A percentile compares a stretch with the other conserved stretches of the same genome.
Evolutionary conservation across 139 green algal genomes (phyloP).

Genomic region (Haematococcus lacustris): DNA sequence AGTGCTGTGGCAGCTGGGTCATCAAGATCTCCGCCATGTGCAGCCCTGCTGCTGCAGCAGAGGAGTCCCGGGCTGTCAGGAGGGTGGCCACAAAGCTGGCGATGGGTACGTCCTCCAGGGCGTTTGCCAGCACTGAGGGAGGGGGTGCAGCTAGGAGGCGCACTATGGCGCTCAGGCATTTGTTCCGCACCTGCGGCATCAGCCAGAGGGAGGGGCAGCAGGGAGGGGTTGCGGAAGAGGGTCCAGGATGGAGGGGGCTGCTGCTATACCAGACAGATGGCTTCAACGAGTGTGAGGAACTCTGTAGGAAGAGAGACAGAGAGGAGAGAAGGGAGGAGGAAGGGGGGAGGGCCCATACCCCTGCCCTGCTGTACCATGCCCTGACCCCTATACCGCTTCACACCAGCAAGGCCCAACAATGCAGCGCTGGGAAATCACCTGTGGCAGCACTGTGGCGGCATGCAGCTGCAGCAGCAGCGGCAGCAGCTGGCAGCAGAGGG

Average conservation of each 20-base stretch:
- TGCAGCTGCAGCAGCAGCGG: constrained; percentile 71
- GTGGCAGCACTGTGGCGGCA: constrained; percentile 42
- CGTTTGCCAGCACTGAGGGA: constrained; percentile 41
- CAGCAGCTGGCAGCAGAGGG: constrained; percentile 63
- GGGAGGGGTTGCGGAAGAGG: too few species aligned
- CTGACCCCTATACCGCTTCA: too few species aligned
- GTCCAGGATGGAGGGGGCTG: too few species aligned
- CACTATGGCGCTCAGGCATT: constrained; percentile 59
- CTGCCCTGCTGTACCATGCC: too few species aligned
- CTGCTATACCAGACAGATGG: too few species aligned
- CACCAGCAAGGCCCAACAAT: not conserved
- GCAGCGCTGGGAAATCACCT: constrained; percentile 28
- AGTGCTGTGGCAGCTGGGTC: constrained; percentile 74
- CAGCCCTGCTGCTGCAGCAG: constrained; percentile 19
- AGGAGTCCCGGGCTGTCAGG: constrained; percentile 59
- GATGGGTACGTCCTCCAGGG: constrained; percentile 63
- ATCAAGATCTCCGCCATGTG: constrained; percentile 83
- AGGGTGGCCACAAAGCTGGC: constrained; percentile 76
- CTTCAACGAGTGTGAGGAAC: too few species aligned
- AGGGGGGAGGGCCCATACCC: too few species aligned
- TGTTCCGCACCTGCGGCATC: constrained; percentile 48
- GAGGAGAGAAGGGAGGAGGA: too few species aligned
- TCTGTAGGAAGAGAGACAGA: too few species aligned
- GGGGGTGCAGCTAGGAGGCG: constrained; percentile 63
- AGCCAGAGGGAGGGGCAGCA: not conserved